Evolutionary conservation across 176 grass and related monocot species (phyloP).

Genomic region (Olyra latifolia): DNA sequence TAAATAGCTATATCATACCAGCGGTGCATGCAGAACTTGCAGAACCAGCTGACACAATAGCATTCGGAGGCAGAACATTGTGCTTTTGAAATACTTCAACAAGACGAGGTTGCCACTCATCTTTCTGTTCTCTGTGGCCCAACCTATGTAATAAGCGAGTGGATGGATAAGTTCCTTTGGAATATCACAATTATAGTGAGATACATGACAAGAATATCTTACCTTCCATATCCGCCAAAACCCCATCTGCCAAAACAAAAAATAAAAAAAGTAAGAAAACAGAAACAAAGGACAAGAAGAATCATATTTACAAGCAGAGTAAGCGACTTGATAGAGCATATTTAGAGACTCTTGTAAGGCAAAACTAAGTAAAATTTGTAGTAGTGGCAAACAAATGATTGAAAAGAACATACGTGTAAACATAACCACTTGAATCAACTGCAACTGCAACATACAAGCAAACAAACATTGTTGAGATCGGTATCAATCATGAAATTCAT

Average conservation of each 20-base stretch:
- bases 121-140: conserved; percentile 97
- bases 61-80: conserved; percentile 84
- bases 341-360: conserved; percentile 7
- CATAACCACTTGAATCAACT: conserved; percentile 94
- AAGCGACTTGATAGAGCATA: conserved; percentile 28
- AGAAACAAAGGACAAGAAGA: conserved; percentile 9
- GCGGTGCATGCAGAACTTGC: conserved; percentile 89
- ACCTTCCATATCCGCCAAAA: conserved; percentile 98
- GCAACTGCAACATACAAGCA: conserved; percentile 72
- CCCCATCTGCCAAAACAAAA: conserved; percentile 78
- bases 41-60: conserved; percentile 79
- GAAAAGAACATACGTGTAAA: conserved; percentile 91
- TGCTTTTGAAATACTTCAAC: conserved; percentile 88
- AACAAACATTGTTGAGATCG: conserved; percentile 29
- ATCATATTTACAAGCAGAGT: conserved; percentile 8
- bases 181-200: not conserved
- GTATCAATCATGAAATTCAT: conserved; percentile 17
- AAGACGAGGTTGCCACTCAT: conserved; percentile 87
- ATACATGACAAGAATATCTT: conserved; percentile 16
- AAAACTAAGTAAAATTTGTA: conserved; percentile 7
- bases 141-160: conserved; percentile 60
- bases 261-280: conserved; percentile 14
- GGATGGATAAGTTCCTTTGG: not conserved
- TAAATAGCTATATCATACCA: conserved; percentile 48
- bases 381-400: conserved; percentile 5